Percentiles rank a stretch among this genome's conserved stretches.
Conservation (phyloP, 768 basidiomycete genomes). For the Sporobolomyces pararoseus region DNA sequence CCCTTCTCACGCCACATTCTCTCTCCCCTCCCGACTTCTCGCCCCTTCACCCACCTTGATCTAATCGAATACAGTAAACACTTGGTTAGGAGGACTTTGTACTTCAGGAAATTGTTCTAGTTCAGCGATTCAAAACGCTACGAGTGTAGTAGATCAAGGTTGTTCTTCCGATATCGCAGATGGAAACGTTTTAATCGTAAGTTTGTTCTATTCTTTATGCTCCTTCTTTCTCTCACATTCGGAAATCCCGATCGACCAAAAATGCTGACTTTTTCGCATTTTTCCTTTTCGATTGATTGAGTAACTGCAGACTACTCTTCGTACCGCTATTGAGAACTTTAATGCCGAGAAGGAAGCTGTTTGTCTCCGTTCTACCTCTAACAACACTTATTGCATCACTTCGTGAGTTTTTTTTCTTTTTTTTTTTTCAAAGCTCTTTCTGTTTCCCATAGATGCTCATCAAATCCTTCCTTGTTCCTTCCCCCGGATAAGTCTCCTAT, state of each 20-base stretch:
- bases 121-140: constrained; percentile 13
- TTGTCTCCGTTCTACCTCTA: constrained; percentile 27
- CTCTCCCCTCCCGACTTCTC: background rate
- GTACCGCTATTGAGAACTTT: constrained; percentile 6
- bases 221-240: background rate
- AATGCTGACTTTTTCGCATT: no score
- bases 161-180: constrained; percentile 5
- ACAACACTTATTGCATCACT: constrained; percentile 48
- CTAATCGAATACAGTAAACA: background rate
- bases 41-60: no score
- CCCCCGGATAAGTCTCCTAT: constrained; percentile 36
- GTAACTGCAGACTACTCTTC: constrained; percentile 2
- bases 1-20: no score
- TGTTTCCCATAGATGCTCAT: background rate
- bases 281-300: no score
- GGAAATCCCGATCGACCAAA: no score
- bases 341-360: constrained; percentile 18
- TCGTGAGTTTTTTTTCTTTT: background rate
- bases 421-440: no score
- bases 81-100: constrained; percentile 5
- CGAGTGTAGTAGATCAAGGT: constrained; percentile 13
- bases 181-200: constrained; percentile 8
- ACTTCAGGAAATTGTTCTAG: background rate
- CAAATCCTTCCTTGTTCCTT: background rate
- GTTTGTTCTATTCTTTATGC: background rate